These are phyloP conservation scores for Melocanna baccifera DNA, from an alignment of 176 grass and related monocot species.

Conservation along the genomic window DNA sequence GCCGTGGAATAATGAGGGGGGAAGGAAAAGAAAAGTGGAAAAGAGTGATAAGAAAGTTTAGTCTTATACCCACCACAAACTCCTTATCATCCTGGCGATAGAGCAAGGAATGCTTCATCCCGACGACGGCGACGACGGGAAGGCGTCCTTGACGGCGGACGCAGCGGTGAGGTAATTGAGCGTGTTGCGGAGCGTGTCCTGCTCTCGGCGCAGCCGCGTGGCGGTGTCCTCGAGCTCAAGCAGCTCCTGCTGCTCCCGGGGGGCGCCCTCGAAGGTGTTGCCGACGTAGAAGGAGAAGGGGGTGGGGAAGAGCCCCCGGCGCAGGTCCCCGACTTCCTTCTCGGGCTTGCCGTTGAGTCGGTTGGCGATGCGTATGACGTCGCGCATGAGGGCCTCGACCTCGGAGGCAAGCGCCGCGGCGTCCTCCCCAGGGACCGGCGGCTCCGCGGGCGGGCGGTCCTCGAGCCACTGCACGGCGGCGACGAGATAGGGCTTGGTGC, in stretches of 20 bases:
- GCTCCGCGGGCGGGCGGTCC: conserved; percentile 74
- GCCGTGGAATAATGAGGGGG: background rate
- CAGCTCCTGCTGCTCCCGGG: conserved; percentile 90
- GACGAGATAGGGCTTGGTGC: conserved; percentile 86
- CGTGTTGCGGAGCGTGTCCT: conserved; percentile 85
- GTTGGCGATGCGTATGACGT: conserved; percentile 94
- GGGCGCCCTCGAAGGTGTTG: conserved; percentile 84
- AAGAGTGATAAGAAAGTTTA: conserved; percentile 36
- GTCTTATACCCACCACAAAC: conserved; percentile 38
- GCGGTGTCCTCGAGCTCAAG: conserved; percentile 97
- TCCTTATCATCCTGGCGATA: conserved; percentile 28
- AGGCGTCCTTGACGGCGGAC: conserved; percentile 88
- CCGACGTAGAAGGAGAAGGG: conserved; percentile 98
- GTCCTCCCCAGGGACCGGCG: conserved; percentile 53
- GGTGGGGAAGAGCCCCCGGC: conserved; percentile 79
- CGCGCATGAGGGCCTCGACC: conserved; percentile 82
- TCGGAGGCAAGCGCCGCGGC: conserved; percentile 72
- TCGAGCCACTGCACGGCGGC: conserved; percentile 95
- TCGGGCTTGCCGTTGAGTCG: conserved; percentile 87
- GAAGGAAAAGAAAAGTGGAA: background rate
- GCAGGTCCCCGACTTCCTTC: conserved; percentile 74
- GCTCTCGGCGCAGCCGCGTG: conserved; percentile 68
- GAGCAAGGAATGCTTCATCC: conserved; percentile 24
- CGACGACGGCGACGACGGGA: conserved; percentile 68
- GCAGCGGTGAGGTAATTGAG: conserved; percentile 99